Evolutionary conservation across 2,329 filamentous ascomycete genomes (phyloP).

Genomic region (Trichoderma sp.): DNA sequence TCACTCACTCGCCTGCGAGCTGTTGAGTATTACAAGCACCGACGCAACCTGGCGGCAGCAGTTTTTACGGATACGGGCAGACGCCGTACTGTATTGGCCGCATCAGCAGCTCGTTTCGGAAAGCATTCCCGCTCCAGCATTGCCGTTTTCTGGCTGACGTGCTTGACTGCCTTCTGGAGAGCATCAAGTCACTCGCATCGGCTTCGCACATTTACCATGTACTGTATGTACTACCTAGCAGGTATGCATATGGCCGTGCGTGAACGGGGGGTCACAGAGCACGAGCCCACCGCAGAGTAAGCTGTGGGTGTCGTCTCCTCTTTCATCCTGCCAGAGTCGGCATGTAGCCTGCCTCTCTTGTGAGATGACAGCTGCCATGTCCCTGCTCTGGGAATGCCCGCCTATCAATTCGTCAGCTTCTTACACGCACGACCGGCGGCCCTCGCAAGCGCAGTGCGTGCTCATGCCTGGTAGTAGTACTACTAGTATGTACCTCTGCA

Average conservation of each 20-base stretch:
- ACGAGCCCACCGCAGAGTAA: conserved; percentile 16
- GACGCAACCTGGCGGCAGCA: background rate
- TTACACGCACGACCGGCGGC: background rate
- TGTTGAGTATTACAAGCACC: background rate
- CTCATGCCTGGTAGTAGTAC: background rate
- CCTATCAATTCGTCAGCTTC: conserved; percentile 1
- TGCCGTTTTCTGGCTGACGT: background rate
- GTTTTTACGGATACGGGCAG: background rate
- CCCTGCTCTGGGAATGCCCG: background rate
- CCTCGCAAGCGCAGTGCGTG: background rate
- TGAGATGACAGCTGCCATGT: conserved; percentile 15
- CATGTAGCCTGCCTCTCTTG: conserved; percentile 12
- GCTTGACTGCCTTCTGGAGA: background rate
- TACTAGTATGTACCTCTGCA: too few species aligned
- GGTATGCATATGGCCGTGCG: conserved; percentile 15
- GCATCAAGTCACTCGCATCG: background rate
- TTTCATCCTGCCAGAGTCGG: conserved; percentile 4
- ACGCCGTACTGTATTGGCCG: background rate
- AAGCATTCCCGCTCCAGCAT: background rate
- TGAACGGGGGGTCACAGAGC: conserved; percentile 8
- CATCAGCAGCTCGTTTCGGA: background rate
- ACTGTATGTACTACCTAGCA: too few species aligned
- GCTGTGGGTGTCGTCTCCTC: conserved; percentile 13
- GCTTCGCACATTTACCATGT: background rate
- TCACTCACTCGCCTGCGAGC: too few species aligned